Evolutionary conservation across 1,284 basidiomycete species (phyloP).

Genomic region (Hypsizygus ulmarius): DNA sequence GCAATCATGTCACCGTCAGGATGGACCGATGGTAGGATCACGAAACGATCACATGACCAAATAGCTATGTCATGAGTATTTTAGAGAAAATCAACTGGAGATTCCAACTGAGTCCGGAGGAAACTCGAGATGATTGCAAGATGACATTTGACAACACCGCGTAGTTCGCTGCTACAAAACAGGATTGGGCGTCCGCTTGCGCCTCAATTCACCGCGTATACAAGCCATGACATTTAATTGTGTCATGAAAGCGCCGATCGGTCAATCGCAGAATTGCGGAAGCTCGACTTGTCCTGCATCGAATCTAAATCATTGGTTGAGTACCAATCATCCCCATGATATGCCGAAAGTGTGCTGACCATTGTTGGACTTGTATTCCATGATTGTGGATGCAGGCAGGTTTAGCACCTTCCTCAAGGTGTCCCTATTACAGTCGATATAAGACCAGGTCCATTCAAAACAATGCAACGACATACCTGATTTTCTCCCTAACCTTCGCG

Average conservation of each 20-base stretch:
- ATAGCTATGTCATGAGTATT: not conserved
- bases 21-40: not conserved
- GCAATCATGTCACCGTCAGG: conserved; percentile 4
- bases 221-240: not conserved
- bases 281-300: conserved; percentile 80
- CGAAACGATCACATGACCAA: conserved; percentile 2
- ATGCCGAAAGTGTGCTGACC: conserved; percentile 40
- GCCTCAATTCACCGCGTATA: conserved; percentile 2
- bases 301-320: conserved; percentile 51
- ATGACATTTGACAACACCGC: conserved; percentile 3
- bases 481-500: conserved; percentile 64
- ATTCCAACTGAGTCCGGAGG: not conserved
- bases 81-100: not conserved
- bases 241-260: conserved; percentile 27
- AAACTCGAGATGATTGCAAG: not conserved
- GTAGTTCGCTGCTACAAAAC: conserved; percentile 8
- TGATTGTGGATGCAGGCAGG: conserved; percentile 65
- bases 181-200: not conserved
- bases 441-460: not conserved
- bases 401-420: conserved; percentile 65
- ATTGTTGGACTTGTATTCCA: conserved; percentile 87
- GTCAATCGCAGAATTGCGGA: conserved; percentile 65
- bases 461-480: conserved; percentile 49
- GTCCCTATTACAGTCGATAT: conserved; percentile 45
- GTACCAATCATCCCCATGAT: conserved; percentile 2